phyloP scores from a whole-genome alignment of 305 asterid genomes.

The Solanum hybrid region DNA sequence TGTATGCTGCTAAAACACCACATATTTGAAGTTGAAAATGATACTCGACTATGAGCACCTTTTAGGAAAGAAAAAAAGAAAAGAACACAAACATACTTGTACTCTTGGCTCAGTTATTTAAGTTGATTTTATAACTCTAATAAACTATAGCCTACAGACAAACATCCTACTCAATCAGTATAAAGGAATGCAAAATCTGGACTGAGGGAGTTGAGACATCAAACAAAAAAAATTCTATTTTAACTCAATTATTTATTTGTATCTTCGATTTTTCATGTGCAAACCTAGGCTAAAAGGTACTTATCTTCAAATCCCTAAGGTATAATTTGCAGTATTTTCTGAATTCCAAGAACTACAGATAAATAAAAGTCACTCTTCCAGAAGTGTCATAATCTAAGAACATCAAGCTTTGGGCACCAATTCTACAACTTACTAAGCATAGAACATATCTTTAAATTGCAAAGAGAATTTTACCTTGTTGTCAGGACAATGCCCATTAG shows the following conservation, averaged over 20 bases:
- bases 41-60: background rate
- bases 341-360: background rate
- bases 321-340: background rate
- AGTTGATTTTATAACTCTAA: background rate
- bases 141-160: background rate
- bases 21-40: background rate
- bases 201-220: background rate
- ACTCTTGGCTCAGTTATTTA: background rate
- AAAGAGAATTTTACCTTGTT: slow-evolving; percentile 38
- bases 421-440: background rate
- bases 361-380: background rate
- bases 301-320: background rate
- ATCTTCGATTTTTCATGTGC: background rate
- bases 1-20: background rate
- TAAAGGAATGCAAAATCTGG: background rate
- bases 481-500: slow-evolving; percentile 72
- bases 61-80: background rate
- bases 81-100: background rate
- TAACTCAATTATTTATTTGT: background rate
- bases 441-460: background rate
- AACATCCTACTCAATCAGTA: background rate
- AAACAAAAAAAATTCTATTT: background rate
- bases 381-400: background rate
- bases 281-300: background rate
- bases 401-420: background rate